Conservation (phyloP, 768 basidiomycete species). For the Floccularia luteovirens region DNA sequence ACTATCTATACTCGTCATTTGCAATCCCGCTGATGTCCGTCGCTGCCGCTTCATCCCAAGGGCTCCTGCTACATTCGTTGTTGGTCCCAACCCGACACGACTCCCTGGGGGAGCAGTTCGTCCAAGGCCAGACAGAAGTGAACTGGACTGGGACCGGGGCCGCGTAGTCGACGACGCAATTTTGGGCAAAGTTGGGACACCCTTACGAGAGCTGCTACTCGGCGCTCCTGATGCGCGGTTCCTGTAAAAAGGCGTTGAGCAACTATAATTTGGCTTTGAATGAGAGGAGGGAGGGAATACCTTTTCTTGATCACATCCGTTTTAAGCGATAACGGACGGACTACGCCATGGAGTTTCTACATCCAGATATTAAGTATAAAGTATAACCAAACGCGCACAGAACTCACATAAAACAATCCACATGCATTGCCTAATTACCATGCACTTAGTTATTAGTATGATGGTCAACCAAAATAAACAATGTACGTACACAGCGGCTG, state of each 20-base stretch:
- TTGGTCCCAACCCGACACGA: slow-evolving; percentile 15
- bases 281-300: slow-evolving; percentile 26
- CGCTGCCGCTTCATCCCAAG: slow-evolving; percentile 72
- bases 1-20: slow-evolving; percentile 28
- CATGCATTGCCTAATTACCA: slow-evolving; percentile 70
- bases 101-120: slow-evolving; percentile 26
- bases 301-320: slow-evolving; percentile 98
- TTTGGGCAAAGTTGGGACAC: slow-evolving; percentile 56
- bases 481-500: slow-evolving; percentile 74
- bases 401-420: slow-evolving; percentile 84
- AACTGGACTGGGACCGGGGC: slow-evolving; percentile 67
- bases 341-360: slow-evolving; percentile 94
- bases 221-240: slow-evolving; percentile 79
- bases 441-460: slow-evolving; percentile 10
- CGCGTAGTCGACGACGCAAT: slow-evolving; percentile 67
- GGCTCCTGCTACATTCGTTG: slow-evolving; percentile 20
- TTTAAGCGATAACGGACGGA: slow-evolving; percentile 89
- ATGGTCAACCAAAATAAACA: slow-evolving; percentile 4
- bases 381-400: slow-evolving; percentile 1
- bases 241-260: slow-evolving; percentile 24
- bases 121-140: slow-evolving; percentile 38
- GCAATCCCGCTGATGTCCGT: slow-evolving; percentile 60
- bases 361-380: slow-evolving; percentile 2
- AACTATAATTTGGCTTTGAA: neutral
- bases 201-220: slow-evolving; percentile 59